These are phyloP conservation scores for Sonneratia alba DNA, from an alignment of 345 rosid genomes.

Conservation along the genomic window DNA sequence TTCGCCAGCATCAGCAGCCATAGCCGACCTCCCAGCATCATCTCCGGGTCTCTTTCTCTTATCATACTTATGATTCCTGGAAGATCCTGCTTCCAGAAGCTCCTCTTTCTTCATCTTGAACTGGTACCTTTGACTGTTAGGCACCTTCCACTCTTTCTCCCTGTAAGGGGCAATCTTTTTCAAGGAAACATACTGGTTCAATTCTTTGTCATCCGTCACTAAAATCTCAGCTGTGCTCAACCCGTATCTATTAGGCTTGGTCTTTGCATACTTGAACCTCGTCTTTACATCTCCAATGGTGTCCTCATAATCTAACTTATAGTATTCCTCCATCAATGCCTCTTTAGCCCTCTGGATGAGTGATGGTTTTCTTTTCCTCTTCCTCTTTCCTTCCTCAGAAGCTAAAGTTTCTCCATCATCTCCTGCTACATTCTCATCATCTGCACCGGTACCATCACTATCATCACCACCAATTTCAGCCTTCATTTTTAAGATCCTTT, in stretches of 20 bases:
- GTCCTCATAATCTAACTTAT: constrained; percentile 87
- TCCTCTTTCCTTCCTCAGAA: constrained; percentile 41
- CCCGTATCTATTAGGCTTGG: constrained; percentile 52
- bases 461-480: constrained; percentile 17
- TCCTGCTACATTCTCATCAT: constrained; percentile 10
- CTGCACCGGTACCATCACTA: constrained; percentile 14
- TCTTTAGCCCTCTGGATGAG: constrained; percentile 54
- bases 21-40: constrained; percentile 12
- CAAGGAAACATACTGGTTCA: constrained; percentile 76
- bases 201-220: constrained; percentile 49
- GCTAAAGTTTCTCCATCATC: constrained; percentile 11
- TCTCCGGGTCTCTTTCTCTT: constrained; percentile 34
- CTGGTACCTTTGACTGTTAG: constrained; percentile 32
- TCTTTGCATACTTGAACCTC: constrained; percentile 79
- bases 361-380: constrained; percentile 62
- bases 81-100: constrained; percentile 19
- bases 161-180: constrained; percentile 71
- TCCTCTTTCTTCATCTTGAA: constrained; percentile 42
- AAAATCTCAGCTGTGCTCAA: constrained; percentile 54
- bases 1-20: constrained; percentile 10
- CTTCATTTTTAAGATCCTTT: constrained; percentile 36
- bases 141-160: constrained; percentile 77
- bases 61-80: constrained; percentile 19
- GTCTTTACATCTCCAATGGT: constrained; percentile 80
- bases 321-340: constrained; percentile 79